A percentile compares a stretch with the other conserved stretches of the same genome.
These are phyloP conservation scores for Triticum dicoccoides DNA, from an alignment of 176 grass and related monocot genomes.

Conservation along the genomic window DNA sequence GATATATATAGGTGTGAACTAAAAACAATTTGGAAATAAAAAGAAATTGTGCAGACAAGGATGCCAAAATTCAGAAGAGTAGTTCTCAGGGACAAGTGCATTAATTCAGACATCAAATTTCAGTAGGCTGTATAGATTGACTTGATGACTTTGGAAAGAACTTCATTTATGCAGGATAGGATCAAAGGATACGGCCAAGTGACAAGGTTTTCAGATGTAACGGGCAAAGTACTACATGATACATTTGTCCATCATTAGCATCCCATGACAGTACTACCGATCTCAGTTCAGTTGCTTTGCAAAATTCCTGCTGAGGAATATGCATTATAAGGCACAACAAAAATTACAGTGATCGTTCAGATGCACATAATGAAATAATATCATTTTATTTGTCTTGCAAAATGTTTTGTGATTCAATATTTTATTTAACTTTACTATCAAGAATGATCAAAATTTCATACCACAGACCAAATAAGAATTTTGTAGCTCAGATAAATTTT, in stretches of 20 bases:
- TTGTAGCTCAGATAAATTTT: not conserved
- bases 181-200: no score
- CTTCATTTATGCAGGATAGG: no score
- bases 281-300: not conserved
- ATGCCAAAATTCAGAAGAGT: not conserved
- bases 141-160: no score
- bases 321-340: not conserved
- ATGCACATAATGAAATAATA: not conserved
- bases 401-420: not conserved
- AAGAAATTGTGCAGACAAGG: no score
- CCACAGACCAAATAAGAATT: not conserved
- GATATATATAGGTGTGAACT: no score
- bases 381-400: not conserved
- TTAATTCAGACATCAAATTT: not conserved
- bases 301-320: not conserved
- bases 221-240: not conserved
- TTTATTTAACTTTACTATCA: not conserved
- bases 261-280: constrained; percentile 18
- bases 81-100: not conserved
- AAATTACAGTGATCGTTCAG: not conserved
- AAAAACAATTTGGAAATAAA: no score
- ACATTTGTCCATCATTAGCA: constrained; percentile 14
- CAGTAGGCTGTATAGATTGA: not conserved
- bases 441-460: not conserved
- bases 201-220: no score